Evolutionary conservation across 306 rosid genomes (phyloP), one percentile per base, ranked within the genome.

Genomic region (Quercus robur): DNA sequence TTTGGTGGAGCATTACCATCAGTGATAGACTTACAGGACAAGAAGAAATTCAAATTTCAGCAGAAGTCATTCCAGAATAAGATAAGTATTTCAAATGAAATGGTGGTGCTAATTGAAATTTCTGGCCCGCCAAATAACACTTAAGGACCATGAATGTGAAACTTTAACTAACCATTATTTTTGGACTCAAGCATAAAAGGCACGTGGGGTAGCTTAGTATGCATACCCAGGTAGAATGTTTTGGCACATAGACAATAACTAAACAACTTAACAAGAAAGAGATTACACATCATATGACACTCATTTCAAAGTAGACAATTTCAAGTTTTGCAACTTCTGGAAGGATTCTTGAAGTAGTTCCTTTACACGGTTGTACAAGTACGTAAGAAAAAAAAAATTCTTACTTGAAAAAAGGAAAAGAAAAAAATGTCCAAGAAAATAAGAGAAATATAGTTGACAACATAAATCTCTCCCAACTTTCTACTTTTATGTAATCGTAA

Each of bases 1-100:
- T 67, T 81, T 75, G 86, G 78, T 81, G 89, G 86, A 78, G 84
- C 86, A 83, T 81, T 82, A 71, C 81, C 83, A 59, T 79, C 77
- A 44, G 69, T 72, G 77, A 79, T 80, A 79, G 81, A 74, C 78
- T 77, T 57, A 21, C 57, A 64, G 79, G 83, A 78, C 75, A 71
- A 56, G 20, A 25, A 77, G 78, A 74, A 71, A 77, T 71, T 30
- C 25, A 35, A 23, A 81, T 70, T 49, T 70, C 19, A 77, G 70
- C 26, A 66, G 77, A 71, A 74, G 38, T 75, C 55, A 71, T 21
- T 30, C 73, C 49, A 58, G 61, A 41, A 78, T 56, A 17, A 74
- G 30, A 52, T 13, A 68, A 35, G 73, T 15, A 4, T 6, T n/a
- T 70, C n/a, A 35, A 38, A 70, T 70, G 19, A 20, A 33, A 38